Evolutionary conservation across 805 yeast species (phyloP).

Genomic region (Starmerella bombi): DNA sequence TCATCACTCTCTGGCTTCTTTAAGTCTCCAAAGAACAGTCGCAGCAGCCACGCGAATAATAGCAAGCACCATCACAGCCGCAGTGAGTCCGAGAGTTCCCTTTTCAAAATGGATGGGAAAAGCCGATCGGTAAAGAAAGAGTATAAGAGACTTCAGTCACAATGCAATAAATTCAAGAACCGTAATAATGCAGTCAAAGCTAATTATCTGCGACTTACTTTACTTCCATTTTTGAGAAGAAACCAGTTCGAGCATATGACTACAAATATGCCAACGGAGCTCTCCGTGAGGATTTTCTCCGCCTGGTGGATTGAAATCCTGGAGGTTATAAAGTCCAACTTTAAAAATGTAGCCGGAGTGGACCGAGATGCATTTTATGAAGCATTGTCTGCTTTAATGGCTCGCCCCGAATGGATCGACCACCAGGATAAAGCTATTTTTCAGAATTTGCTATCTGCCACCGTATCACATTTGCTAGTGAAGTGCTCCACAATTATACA

Average conservation of each 20-base stretch:
- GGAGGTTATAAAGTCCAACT: conserved; percentile 15
- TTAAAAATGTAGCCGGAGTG: conserved; percentile 23
- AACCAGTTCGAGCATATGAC: conserved; percentile 21
- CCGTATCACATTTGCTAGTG: conserved; percentile 39
- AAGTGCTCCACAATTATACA: conserved; percentile 36
- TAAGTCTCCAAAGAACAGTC: conserved; percentile 1
- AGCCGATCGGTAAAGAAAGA: not conserved
- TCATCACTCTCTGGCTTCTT: conserved; percentile 10
- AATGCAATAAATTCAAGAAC: conserved; percentile 12
- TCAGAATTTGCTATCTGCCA: conserved; percentile 31
- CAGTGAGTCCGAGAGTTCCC: not conserved
- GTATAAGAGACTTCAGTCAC: conserved; percentile 9
- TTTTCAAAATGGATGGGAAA: not conserved
- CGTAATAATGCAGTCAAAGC: conserved; percentile 20
- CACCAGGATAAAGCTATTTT: conserved; percentile 9
- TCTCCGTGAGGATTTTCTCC: conserved; percentile 23
- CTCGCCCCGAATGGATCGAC: conserved; percentile 30
- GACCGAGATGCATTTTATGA: conserved; percentile 32
- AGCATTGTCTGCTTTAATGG: conserved; percentile 28
- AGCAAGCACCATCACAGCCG: conserved; percentile 1
- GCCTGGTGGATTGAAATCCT: conserved; percentile 31
- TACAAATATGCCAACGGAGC: conserved; percentile 13
- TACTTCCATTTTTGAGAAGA: conserved; percentile 29
- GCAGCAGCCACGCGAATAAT: not conserved
- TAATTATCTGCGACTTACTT: conserved; percentile 33